These are phyloP conservation scores for Geranium brycei DNA, from an alignment of 345 rosid species.

Conservation along the genomic window DNA sequence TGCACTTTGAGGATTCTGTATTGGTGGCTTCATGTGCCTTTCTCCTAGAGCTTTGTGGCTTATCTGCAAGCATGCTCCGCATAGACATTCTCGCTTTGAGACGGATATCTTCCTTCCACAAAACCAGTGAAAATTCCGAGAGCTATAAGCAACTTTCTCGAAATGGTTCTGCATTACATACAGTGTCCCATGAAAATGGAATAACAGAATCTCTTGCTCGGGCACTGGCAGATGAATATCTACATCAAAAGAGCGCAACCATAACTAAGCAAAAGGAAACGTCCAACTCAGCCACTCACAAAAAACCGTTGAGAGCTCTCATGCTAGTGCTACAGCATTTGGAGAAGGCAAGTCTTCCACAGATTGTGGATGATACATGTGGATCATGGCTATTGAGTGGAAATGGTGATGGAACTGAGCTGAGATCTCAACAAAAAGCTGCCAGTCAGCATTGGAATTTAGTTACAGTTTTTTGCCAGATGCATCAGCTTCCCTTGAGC, in stretches of 20 bases:
- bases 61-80: slow-evolving; percentile 71
- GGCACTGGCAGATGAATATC: slow-evolving; percentile 77
- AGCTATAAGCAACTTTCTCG: slow-evolving; percentile 34
- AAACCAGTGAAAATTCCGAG: slow-evolving; percentile 33
- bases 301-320: slow-evolving; percentile 44
- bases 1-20: slow-evolving; percentile 65
- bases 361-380: slow-evolving; percentile 51
- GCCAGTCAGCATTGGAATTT: slow-evolving; percentile 86
- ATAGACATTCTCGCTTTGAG: slow-evolving; percentile 70
- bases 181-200: slow-evolving; percentile 39
- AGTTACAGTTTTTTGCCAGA: slow-evolving; percentile 76
- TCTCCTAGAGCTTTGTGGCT: slow-evolving; percentile 83
- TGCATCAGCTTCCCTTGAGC: slow-evolving; percentile 83
- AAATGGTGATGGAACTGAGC: slow-evolving; percentile 69
- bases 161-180: slow-evolving; percentile 50
- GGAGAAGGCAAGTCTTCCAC: slow-evolving; percentile 91
- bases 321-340: slow-evolving; percentile 74
- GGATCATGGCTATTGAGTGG: slow-evolving; percentile 89
- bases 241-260: slow-evolving; percentile 32
- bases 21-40: slow-evolving; percentile 85
- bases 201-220: slow-evolving; percentile 69
- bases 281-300: slow-evolving; percentile 19
- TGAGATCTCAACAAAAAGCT: slow-evolving; percentile 76
- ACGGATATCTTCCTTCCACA: slow-evolving; percentile 71
- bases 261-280: slow-evolving; percentile 30